phyloP scores from a whole-genome alignment of 495 filamentous ascomycete genomes.

The Penicillium mononematosum region DNA sequence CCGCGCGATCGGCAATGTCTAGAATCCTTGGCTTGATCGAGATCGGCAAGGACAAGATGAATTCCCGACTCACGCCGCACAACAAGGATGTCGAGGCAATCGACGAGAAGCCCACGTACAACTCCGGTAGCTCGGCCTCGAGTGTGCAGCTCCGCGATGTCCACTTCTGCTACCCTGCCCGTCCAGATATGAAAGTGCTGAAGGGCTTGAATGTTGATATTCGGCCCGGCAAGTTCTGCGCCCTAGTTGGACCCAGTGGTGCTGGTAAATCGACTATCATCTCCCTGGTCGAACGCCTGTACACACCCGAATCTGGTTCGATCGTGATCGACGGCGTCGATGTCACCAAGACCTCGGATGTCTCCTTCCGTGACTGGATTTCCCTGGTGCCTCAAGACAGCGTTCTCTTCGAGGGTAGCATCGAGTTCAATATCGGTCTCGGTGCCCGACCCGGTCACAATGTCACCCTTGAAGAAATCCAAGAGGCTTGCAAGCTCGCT shows the following conservation, averaged over 20 bases:
- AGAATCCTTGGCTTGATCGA: constrained; percentile 49
- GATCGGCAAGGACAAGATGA: constrained; percentile 34
- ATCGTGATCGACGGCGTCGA: constrained; percentile 44
- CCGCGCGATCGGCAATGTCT: constrained; percentile 43
- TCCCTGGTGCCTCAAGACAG: constrained; percentile 57
- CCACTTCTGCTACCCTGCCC: constrained; percentile 58
- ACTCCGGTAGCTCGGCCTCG: constrained; percentile 32
- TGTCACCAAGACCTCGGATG: constrained; percentile 35
- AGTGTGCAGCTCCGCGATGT: constrained; percentile 52
- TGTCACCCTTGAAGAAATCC: constrained; percentile 49
- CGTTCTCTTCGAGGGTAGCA: constrained; percentile 53
- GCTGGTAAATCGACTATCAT: constrained; percentile 60
- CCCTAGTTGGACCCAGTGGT: constrained; percentile 57
- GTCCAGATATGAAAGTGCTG: constrained; percentile 52
- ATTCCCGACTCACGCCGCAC: constrained; percentile 2
- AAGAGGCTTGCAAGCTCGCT: constrained; percentile 55
- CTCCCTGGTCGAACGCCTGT: constrained; percentile 56
- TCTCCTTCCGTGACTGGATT: constrained; percentile 47
- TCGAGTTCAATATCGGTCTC: constrained; percentile 54
- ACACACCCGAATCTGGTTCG: constrained; percentile 44
- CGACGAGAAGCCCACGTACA: constrained; percentile 21
- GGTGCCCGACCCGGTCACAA: constrained; percentile 46
- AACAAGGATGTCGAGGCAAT: constrained; percentile 20
- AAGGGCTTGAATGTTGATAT: constrained; percentile 51
- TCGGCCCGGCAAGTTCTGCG: constrained; percentile 53